Conservation (phyloP, 164 flowering plant species). For the Piper betle region DNA sequence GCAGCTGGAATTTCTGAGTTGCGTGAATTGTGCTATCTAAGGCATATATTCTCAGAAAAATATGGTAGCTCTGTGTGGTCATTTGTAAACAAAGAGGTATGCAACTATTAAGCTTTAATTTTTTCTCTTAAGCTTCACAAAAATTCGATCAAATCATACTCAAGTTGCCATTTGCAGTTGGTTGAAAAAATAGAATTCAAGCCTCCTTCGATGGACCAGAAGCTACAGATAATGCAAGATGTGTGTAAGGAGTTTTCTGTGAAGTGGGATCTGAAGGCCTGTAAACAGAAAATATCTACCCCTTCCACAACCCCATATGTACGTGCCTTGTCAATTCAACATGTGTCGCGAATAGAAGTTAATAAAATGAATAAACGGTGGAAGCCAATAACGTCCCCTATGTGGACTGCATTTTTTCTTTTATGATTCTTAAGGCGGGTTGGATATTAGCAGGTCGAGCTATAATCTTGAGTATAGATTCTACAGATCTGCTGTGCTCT, state of each 20-base stretch:
- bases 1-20: constrained; percentile 87
- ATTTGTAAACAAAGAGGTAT: constrained; percentile 55
- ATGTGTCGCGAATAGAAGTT: too few species aligned
- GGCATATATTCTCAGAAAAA: constrained; percentile 59
- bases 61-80: constrained; percentile 49
- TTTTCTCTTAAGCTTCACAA: too few species aligned
- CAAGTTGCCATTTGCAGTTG: constrained; percentile 1
- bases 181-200: constrained; percentile 1
- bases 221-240: constrained; percentile 44
- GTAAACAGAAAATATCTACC: constrained; percentile 30
- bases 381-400: too few species aligned
- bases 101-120: background rate
- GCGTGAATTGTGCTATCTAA: constrained; percentile 80
- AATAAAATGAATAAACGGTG: too few species aligned
- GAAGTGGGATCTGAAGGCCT: constrained; percentile 45
- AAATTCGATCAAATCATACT: background rate
- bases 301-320: constrained; percentile 25
- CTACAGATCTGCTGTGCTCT: too few species aligned
- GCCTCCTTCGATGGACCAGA: constrained; percentile 41
- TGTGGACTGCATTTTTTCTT: too few species aligned
- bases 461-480: too few species aligned
- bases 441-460: too few species aligned
- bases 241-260: constrained; percentile 44
- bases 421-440: too few species aligned
- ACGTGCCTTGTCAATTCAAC: constrained; percentile 4